phyloP scores from a whole-genome alignment of 208 protist genomes.

The Trypanosoma cruzi region DNA sequence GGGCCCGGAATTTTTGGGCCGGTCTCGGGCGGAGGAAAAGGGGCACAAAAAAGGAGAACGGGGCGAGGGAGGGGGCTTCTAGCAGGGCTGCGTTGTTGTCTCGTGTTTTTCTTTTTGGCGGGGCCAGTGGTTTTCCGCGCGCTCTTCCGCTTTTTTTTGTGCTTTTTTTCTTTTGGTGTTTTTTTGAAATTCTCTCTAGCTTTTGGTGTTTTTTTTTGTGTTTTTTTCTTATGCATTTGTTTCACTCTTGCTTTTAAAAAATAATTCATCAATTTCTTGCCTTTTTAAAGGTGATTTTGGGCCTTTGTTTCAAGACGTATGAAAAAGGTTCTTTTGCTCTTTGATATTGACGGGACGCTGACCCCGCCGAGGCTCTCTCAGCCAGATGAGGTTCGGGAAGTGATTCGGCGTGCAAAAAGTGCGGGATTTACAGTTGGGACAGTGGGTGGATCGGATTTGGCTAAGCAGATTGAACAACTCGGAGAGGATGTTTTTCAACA shows the following conservation, averaged over 20 bases:
- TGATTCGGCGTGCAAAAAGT: conserved; percentile 80
- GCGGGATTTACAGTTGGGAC: conserved; percentile 95
- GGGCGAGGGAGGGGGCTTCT: too few species aligned
- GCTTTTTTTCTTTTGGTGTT: neutral
- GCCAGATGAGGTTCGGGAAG: conserved; percentile 90
- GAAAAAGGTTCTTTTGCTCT: conserved; percentile 88
- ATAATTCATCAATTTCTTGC: conserved; percentile 9
- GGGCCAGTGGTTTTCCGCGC: too few species aligned
- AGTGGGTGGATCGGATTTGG: conserved; percentile 98
- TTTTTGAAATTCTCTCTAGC: neutral
- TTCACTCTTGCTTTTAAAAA: neutral
- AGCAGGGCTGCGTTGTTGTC: too few species aligned
- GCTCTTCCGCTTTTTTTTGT: neutral
- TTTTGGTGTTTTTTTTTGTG: neutral
- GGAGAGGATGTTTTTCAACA: conserved; percentile 85
- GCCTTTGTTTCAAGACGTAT: neutral
- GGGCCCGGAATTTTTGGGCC: too few species aligned
- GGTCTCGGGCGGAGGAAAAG: too few species aligned
- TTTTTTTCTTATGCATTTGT: conserved; percentile 5
- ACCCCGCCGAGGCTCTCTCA: conserved; percentile 80
- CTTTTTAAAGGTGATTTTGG: conserved; percentile 6
- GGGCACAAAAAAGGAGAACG: too few species aligned
- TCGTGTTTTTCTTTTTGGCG: too few species aligned
- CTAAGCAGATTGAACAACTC: conserved; percentile 98
- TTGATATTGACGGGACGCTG: conserved; percentile 96